Conservation (phyloP, 2,329 filamentous ascomycete genomes). For the Fusarium proliferatum region DNA sequence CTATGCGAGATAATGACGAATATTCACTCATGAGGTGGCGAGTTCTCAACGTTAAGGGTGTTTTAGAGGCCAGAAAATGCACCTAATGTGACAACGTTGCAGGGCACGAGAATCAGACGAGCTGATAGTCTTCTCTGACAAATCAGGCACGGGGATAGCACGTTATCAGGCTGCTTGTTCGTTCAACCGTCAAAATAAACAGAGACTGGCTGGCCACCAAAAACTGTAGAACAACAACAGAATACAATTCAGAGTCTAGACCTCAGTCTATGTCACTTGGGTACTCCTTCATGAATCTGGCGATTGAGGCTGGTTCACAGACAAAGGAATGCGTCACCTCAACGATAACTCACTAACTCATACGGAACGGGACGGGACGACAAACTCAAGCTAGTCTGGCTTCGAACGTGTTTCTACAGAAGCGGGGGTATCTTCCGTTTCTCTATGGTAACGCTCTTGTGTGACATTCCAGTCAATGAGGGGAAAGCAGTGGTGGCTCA, state of each 20-base stretch:
- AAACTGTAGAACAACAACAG: rapidly evolving
- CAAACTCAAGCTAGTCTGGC: background rate
- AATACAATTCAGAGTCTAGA: background rate
- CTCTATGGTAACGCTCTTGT: background rate
- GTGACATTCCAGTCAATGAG: background rate
- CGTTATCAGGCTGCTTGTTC: background rate
- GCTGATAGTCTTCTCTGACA: background rate
- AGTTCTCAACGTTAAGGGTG: background rate
- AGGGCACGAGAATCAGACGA: background rate
- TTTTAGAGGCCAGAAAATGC: background rate
- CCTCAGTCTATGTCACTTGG: background rate
- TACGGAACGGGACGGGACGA: background rate
- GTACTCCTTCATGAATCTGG: background rate
- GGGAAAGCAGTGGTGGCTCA: background rate
- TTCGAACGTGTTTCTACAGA: background rate
- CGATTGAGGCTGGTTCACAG: background rate
- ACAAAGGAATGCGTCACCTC: background rate
- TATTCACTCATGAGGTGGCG: background rate
- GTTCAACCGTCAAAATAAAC: background rate
- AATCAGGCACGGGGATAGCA: background rate
- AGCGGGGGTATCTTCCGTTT: background rate
- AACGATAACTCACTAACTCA: background rate
- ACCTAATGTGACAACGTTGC: too few relatives aligned
- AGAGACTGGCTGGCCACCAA: too few relatives aligned
- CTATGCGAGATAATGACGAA: background rate